Conservation (phyloP, 1,284 basidiomycete genomes). For the Ganoderma multipileum region DNA sequence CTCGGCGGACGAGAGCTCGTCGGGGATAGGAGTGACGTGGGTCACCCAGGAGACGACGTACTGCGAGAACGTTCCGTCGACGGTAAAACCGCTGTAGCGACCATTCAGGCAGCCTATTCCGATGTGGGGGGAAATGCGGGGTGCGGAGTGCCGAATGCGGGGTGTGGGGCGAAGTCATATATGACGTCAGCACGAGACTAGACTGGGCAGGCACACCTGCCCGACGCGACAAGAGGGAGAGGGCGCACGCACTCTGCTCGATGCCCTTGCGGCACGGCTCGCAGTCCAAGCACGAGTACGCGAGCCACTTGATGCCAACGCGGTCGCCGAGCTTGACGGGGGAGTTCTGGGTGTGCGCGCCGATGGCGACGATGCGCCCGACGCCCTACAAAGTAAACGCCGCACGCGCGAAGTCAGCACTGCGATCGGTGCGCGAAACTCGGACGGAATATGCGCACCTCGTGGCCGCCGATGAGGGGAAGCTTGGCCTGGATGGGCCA, state of each 20-base stretch:
- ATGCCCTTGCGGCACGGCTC: constrained; percentile 76
- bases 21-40: constrained; percentile 78
- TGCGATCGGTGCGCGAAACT: background rate
- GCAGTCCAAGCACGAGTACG: constrained; percentile 62
- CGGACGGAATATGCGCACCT: constrained; percentile 40
- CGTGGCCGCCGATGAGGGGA: constrained; percentile 88
- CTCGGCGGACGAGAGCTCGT: constrained; percentile 64
- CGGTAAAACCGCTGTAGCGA: constrained; percentile 74
- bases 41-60: constrained; percentile 57
- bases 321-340: constrained; percentile 78
- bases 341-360: constrained; percentile 63
- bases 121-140: background rate
- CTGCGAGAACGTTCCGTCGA: constrained; percentile 87
- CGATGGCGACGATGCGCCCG: constrained; percentile 81
- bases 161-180: constrained; percentile 5
- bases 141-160: background rate
- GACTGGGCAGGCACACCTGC: background rate
- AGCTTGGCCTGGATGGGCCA: constrained; percentile 75
- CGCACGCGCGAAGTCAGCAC: background rate
- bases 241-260: constrained; percentile 64
- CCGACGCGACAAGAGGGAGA: background rate
- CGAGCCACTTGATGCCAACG: constrained; percentile 88
- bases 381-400: constrained; percentile 52
- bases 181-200: constrained; percentile 27
- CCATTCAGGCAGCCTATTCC: constrained; percentile 65